Conservation (phyloP, 805 yeast genomes). For the Scheffersomyces amazonensis region DNA sequence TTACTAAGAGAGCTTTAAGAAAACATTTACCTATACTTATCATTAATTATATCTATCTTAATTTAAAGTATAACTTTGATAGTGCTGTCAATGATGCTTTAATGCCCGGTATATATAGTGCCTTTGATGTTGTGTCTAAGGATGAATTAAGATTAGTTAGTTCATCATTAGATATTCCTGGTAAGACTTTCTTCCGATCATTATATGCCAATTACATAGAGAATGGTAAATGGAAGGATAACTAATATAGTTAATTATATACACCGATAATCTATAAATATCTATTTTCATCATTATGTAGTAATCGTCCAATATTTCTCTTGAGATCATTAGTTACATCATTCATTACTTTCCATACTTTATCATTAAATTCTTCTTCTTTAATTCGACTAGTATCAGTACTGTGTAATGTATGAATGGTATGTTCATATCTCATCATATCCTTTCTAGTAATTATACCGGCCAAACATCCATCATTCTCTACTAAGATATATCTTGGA, state of each 20-base stretch:
- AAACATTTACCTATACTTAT: constrained; percentile 60
- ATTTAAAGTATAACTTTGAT: constrained; percentile 49
- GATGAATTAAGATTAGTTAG: constrained; percentile 63
- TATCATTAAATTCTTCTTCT: constrained; percentile 24
- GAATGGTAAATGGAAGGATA: constrained; percentile 78
- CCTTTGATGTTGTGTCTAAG: constrained; percentile 68
- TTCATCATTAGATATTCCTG: constrained; percentile 63
- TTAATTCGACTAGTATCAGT: constrained; percentile 8
- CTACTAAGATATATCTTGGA: constrained; percentile 70
- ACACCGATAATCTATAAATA: constrained; percentile 12
- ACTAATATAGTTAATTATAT: constrained; percentile 12
- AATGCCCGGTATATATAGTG: constrained; percentile 52
- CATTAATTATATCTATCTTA: constrained; percentile 53
- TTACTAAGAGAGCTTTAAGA: constrained; percentile 60
- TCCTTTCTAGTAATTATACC: constrained; percentile 90
- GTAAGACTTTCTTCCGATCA: constrained; percentile 63
- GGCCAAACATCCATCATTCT: constrained; percentile 53
- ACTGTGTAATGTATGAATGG: constrained; percentile 22
- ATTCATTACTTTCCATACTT: constrained; percentile 33
- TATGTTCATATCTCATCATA: constrained; percentile 59
- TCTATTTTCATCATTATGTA: constrained; percentile 28
- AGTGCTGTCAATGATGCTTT: constrained; percentile 47
- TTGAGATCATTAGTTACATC: constrained; percentile 13
- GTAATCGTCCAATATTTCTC: constrained; percentile 25
- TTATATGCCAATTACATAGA: constrained; percentile 71